Percentiles rank a stretch among this genome's conserved stretches.
phyloP scores from a whole-genome alignment of 306 rosid species.

The Prunus mira region DNA sequence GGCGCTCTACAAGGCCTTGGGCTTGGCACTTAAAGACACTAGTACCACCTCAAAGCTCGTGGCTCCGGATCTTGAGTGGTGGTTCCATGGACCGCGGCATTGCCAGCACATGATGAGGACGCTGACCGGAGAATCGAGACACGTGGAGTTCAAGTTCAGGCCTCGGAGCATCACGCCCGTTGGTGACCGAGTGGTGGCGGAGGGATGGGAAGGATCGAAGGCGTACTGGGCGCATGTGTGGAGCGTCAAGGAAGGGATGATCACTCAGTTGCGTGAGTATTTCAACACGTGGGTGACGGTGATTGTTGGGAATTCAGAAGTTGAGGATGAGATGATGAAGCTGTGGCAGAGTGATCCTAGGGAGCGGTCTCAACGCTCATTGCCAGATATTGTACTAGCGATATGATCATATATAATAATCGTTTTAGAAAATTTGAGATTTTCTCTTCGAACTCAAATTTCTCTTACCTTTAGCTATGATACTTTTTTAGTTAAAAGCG shows the following conservation, averaged over 20 bases:
- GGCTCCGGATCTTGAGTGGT: constrained; percentile 24
- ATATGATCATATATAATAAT: constrained; percentile 2
- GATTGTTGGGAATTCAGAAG: constrained; percentile 1
- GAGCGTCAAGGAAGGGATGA: constrained; percentile 26
- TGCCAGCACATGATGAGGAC: constrained; percentile 31
- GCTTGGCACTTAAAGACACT: constrained; percentile 13
- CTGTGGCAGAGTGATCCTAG: constrained; percentile 26
- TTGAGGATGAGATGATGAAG: constrained; percentile 3
- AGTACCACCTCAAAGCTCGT: constrained; percentile 8
- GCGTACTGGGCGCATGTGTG: constrained; percentile 34
- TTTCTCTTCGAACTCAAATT: no score
- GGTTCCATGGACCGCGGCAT: constrained; percentile 35
- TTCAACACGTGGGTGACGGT: constrained; percentile 32
- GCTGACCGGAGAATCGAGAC: constrained; percentile 24
- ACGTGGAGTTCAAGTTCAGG: constrained; percentile 20
- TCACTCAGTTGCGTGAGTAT: constrained; percentile 23
- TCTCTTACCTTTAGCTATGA: no score
- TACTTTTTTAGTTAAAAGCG: no score
- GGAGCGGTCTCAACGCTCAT: constrained; percentile 17
- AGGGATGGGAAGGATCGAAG: constrained; percentile 25
- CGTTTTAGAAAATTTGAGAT: no score
- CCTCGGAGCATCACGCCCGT: constrained; percentile 23
- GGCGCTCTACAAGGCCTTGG: constrained; percentile 30
- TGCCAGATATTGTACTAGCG: constrained; percentile 27
- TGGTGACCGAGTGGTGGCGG: constrained; percentile 19